Conservation (phyloP, 2,329 filamentous ascomycete species). For the Aspergillus sp. region DNA sequence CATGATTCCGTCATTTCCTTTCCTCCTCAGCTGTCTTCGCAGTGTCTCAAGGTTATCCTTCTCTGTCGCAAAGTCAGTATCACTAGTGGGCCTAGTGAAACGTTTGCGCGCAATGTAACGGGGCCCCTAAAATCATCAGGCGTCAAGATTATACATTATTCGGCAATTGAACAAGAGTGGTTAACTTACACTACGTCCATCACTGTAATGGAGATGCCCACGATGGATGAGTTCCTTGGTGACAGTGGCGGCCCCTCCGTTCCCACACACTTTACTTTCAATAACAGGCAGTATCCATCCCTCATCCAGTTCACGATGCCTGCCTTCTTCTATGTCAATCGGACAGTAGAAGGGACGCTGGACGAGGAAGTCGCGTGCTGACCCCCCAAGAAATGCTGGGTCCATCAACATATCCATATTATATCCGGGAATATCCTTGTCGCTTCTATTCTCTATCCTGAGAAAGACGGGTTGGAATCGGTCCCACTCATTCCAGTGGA, state of each 20-base stretch:
- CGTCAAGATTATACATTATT: too few relatives aligned
- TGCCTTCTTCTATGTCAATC: neutral
- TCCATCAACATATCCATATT: neutral
- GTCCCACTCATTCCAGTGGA: neutral
- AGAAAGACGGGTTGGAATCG: neutral
- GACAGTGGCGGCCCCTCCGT: neutral
- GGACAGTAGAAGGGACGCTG: neutral
- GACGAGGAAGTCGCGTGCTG: neutral
- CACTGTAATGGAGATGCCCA: neutral
- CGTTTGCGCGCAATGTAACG: conserved; percentile 11
- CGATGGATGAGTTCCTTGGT: neutral
- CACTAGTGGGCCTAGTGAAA: neutral
- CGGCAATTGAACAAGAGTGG: neutral
- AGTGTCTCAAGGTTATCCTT: conserved; percentile 5
- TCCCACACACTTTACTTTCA: neutral
- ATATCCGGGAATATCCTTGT: neutral
- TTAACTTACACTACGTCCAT: neutral
- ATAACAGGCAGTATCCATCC: conserved; percentile 1
- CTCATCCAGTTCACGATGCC: neutral
- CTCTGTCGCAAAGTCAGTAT: conserved; percentile 13
- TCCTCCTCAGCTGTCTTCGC: neutral
- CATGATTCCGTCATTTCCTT: conserved; percentile 13
- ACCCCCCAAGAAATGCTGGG: neutral
- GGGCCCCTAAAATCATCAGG: too few relatives aligned
- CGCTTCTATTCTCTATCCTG: neutral